A percentile compares a stretch with the other conserved stretches of the same genome.
Evolutionary conservation across 139 green algal species (phyloP).

Genomic region (Auxenochlorella pyrenoidosa): DNA sequence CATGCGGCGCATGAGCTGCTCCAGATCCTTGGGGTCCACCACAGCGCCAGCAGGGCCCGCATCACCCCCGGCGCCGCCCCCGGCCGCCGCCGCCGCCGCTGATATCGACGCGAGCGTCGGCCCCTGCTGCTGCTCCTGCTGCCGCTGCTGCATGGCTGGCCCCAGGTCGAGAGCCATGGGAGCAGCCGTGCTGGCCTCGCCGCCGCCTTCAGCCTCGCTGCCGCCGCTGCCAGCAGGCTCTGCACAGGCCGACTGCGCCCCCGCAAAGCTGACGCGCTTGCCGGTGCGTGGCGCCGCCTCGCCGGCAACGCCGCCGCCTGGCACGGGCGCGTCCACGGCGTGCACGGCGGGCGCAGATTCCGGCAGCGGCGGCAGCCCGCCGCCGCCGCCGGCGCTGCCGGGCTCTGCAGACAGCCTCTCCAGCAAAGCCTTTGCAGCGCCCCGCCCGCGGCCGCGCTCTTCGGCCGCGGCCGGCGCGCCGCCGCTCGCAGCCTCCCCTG

Average conservation of each 20-base stretch:
- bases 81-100: neutral
- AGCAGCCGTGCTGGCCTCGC: neutral
- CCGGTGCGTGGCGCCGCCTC: neutral
- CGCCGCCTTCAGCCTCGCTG: too few relatives aligned
- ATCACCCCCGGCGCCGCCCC: neutral
- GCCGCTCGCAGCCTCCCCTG: neutral
- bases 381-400: neutral
- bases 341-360: neutral
- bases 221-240: neutral
- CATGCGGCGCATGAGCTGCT: slow-evolving; percentile 47
- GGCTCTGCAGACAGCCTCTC: slow-evolving; percentile 12
- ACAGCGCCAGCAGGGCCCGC: neutral
- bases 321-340: neutral
- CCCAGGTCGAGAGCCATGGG: neutral
- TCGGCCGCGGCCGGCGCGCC: neutral
- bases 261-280: slow-evolving; percentile 33
- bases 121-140: neutral
- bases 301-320: neutral
- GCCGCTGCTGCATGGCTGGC: neutral
- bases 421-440: slow-evolving; percentile 29
- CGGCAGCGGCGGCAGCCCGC: neutral
- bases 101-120: neutral
- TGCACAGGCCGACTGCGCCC: neutral
- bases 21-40: slow-evolving; percentile 35
- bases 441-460: slow-evolving; percentile 25